phyloP scores from a whole-genome alignment of 805 yeast genomes.

The Nakazawaea ernobii region DNA sequence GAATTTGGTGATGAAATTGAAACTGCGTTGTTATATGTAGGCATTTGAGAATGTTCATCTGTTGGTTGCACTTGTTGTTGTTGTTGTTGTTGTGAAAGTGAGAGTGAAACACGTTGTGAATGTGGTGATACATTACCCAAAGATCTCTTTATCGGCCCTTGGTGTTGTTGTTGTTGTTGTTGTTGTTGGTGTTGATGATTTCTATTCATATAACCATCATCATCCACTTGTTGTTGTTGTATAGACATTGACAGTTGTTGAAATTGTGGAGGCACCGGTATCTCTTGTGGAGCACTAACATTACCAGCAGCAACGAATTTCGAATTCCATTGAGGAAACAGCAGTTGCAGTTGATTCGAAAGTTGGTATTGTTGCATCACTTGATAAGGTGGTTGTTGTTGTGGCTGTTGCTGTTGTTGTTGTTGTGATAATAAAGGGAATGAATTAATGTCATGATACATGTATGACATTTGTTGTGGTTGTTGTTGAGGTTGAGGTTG shows the following conservation, averaged over 20 bases:
- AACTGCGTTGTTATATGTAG: slow-evolving; percentile 10
- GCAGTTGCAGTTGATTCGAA: slow-evolving; percentile 8
- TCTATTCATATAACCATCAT: not conserved
- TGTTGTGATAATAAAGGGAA: slow-evolving; percentile 24
- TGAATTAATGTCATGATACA: slow-evolving; percentile 10
- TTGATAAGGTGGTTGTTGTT: slow-evolving; percentile 16
- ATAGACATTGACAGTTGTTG: not conserved
- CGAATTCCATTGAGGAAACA: slow-evolving; percentile 7
- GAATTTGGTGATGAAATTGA: slow-evolving; percentile 5
- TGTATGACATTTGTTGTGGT: slow-evolving; percentile 5
- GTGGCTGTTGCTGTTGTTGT: slow-evolving; percentile 26
- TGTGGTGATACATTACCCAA: slow-evolving; percentile 9
- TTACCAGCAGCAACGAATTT: not conserved
- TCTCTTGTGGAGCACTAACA: not conserved
- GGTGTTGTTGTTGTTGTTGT: not conserved
- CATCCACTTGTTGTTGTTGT: not conserved
- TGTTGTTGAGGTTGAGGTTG: slow-evolving; percentile 25
- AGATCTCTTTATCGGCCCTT: not conserved
- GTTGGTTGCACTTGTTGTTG: slow-evolving; percentile 4
- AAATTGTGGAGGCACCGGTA: not conserved
- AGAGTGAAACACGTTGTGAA: slow-evolving; percentile 1
- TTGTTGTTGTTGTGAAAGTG: not conserved
- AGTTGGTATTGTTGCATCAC: slow-evolving; percentile 8
- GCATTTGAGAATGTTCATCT: slow-evolving; percentile 20
- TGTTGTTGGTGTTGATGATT: not conserved